Base-by-base conservation (phyloP, 495 filamentous ascomycete genomes). In the Hypoxylon intermedium region DNA sequence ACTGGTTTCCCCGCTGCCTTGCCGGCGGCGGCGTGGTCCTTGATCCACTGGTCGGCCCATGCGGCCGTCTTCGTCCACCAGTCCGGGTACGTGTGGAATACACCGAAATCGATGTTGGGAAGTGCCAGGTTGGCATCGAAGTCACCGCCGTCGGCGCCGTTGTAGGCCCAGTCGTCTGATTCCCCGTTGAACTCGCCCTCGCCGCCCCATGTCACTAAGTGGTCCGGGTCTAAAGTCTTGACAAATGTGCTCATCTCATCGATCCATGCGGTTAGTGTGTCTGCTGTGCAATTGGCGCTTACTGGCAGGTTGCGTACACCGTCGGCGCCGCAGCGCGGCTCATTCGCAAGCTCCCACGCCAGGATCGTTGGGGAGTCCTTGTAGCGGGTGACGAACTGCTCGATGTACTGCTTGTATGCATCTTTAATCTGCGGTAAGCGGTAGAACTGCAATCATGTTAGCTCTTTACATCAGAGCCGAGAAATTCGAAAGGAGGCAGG, bases 321-420 rank as follows among this genome's bases (percentile, higher is more conserved):
- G 38, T 74, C 74, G 15, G 79, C 84, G 13, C 79, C 79, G 77
- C 87, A 90, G 52, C 86, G 79, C 7, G 86, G 83, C 75, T 90
- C 88, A 67, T 91, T 91, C 15, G 77, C 82, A 5, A 90, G 74
- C 63, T 90, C 87, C 88, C 88, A 91, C 0, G 85, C 82, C 65
- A 91, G 86, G 53, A 90, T 78, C 1, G 87, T 83, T 0, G 77
- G 49, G 2, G 80, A 84, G 31, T 67, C 73, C 16, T 65, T 73
- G 70, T 89, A 90, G 7, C 87, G 82, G 26, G 70, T 72, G 0
- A 92, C 77, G 9, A 91, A 79, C 9, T 85, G 76, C 33, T 81
- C 70, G 70, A 90, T 80, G 74, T 89, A 91, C 7, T 69, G 75
- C 23, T 80, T 77, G 73, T 89, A 92, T 21, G 82, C 78, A 2